phyloP scores from a whole-genome alignment of 176 grass and related monocot genomes.

The Miscanthus lutarioriparius region DNA sequence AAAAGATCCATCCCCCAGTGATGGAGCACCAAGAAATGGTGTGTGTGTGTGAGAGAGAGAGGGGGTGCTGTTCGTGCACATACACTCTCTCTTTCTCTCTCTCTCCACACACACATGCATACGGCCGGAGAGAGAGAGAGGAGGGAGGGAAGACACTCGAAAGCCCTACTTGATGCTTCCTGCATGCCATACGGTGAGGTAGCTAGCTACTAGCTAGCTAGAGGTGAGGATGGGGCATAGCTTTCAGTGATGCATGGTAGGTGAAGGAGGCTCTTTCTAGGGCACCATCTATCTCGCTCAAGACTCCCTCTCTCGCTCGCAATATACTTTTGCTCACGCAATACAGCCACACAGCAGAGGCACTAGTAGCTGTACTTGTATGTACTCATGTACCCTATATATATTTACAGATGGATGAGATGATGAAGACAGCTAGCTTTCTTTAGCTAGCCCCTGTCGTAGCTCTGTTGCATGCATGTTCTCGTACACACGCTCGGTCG shows the following conservation, averaged over 20 bases:
- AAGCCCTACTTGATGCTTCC: constrained; percentile 50
- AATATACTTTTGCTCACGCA: constrained; percentile 40
- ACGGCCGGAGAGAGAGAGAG: background rate
- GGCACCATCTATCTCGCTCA: constrained; percentile 42
- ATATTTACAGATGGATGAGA: constrained; percentile 4
- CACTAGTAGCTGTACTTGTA: background rate
- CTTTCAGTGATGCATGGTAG: constrained; percentile 89
- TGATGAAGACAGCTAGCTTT: background rate
- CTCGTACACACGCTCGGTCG: constrained; percentile 7
- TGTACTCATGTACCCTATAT: constrained; percentile 30
- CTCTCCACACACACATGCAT: constrained; percentile 3
- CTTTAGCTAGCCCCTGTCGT: constrained; percentile 20
- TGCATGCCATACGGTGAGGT: constrained; percentile 34
- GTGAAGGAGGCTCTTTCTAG: constrained; percentile 65
- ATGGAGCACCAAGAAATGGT: constrained; percentile 63
- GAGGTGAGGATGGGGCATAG: constrained; percentile 58
- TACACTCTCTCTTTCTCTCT: background rate
- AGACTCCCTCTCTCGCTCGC: no score
- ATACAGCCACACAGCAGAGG: background rate
- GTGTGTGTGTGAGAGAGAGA: background rate
- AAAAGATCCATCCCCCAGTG: constrained; percentile 64
- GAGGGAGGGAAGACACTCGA: constrained; percentile 24
- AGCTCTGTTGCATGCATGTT: constrained; percentile 36
- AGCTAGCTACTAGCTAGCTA: background rate
- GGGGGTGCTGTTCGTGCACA: background rate